Conservation (phyloP, 306 rosid species). For the Gynostemma pentaphyllum region DNA sequence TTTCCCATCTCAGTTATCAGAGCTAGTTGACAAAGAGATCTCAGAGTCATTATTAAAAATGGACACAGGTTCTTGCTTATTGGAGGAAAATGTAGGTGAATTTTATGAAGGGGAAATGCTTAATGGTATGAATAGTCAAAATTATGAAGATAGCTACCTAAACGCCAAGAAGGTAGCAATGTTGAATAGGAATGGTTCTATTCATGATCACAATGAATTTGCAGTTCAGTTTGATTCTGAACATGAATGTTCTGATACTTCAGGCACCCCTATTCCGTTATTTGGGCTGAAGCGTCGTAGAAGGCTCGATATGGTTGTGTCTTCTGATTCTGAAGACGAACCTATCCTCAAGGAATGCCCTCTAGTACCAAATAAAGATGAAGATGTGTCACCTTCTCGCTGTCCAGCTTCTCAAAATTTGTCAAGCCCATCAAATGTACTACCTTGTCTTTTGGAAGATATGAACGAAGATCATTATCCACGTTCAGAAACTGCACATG, state of each 20-base stretch:
- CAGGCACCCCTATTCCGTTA: slow-evolving; percentile 27
- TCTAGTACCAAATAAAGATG: slow-evolving; percentile 19
- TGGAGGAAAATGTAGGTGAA: slow-evolving; percentile 28
- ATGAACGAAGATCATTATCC: not conserved
- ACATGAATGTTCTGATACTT: slow-evolving; percentile 32
- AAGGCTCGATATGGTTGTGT: slow-evolving; percentile 34
- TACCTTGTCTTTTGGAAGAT: slow-evolving; percentile 9
- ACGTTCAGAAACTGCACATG: slow-evolving; percentile 28
- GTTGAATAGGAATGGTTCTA: slow-evolving; percentile 49
- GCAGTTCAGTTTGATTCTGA: slow-evolving; percentile 29
- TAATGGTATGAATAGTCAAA: slow-evolving; percentile 15
- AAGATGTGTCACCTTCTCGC: slow-evolving; percentile 14
- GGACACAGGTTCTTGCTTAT: slow-evolving; percentile 31
- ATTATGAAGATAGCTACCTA: slow-evolving; percentile 17
- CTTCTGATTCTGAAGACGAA: slow-evolving; percentile 58
- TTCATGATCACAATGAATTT: slow-evolving; percentile 31
- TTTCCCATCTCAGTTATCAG: slow-evolving; percentile 61
- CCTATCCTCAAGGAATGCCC: slow-evolving; percentile 16
- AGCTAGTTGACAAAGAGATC: slow-evolving; percentile 61
- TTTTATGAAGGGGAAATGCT: slow-evolving; percentile 24
- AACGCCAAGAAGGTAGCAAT: slow-evolving; percentile 43
- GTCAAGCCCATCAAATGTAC: slow-evolving; percentile 15
- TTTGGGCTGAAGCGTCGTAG: slow-evolving; percentile 25
- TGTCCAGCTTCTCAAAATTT: slow-evolving; percentile 19
- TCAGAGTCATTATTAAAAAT: slow-evolving; percentile 25